Conservation (phyloP, 306 rosid species). For the Quercus suber region DNA sequence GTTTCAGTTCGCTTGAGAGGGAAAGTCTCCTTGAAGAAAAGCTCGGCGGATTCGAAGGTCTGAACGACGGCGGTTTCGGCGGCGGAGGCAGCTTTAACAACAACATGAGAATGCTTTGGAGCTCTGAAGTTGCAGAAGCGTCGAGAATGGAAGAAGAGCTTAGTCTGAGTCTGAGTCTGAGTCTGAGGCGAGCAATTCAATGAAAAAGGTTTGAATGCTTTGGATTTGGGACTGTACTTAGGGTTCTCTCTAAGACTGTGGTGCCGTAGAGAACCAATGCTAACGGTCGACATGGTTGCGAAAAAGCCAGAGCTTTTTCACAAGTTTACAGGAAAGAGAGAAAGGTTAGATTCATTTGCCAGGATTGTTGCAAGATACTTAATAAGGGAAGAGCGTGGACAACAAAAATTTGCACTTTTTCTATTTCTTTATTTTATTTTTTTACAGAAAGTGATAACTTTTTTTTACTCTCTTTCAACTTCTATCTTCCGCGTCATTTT, state of each 20-base stretch:
- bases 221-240: constrained; percentile 22
- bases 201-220: constrained; percentile 26
- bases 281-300: constrained; percentile 50
- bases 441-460: too few species aligned
- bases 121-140: constrained; percentile 46
- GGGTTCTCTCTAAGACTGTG: constrained; percentile 18
- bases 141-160: constrained; percentile 27
- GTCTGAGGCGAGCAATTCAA: constrained; percentile 27
- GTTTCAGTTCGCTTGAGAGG: constrained; percentile 44
- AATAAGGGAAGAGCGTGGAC: background rate
- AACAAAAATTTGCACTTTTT: background rate
- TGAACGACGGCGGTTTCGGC: constrained; percentile 37
- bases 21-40: constrained; percentile 44
- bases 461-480: too few species aligned
- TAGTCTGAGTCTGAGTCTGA: constrained; percentile 1
- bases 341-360: background rate
- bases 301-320: background rate
- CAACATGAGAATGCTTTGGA: constrained; percentile 18
- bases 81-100: constrained; percentile 36
- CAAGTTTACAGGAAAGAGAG: background rate
- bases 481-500: too few species aligned
- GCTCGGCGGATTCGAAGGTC: constrained; percentile 37
- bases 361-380: background rate
- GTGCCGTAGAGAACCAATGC: constrained; percentile 37
- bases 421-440: too few species aligned